Percentiles rank a stretch among this genome's conserved stretches.
These are phyloP conservation scores for Cinchona pubescens DNA, from an alignment of 257 asterid genomes.

Conservation along the genomic window DNA sequence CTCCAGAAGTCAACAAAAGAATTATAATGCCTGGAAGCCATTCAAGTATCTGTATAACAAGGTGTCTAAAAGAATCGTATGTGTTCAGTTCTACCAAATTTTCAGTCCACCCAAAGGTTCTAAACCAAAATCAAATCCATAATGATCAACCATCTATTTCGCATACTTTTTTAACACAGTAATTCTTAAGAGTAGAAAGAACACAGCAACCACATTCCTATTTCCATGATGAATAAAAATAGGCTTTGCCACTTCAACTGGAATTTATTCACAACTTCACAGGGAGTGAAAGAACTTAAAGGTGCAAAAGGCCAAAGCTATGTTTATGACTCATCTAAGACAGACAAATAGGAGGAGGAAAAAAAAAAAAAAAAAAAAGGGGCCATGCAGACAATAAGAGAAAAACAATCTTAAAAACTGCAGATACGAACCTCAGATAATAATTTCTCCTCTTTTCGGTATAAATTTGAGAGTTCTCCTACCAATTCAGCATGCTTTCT, in stretches of 20 bases:
- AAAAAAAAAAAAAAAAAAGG: no score
- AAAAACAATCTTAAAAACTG: conserved; percentile 13
- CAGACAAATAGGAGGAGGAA: no score
- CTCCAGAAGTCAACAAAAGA: background rate
- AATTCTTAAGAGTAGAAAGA: background rate
- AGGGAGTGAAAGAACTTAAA: background rate
- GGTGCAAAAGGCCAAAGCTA: background rate
- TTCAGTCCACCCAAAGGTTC: background rate
- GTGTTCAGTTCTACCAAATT: background rate
- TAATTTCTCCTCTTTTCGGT: conserved; percentile 86
- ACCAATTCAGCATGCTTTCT: conserved; percentile 95
- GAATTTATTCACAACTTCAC: background rate
- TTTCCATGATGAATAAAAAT: background rate
- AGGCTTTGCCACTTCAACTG: background rate
- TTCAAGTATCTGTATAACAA: background rate
- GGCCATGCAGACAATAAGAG: background rate
- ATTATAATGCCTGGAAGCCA: background rate
- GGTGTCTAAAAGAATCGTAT: background rate
- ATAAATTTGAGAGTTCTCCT: conserved; percentile 80
- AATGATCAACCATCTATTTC: background rate
- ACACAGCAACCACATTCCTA: background rate
- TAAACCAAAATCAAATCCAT: background rate
- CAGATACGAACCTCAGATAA: conserved; percentile 73
- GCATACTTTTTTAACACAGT: background rate
- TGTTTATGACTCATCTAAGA: conserved; percentile 1